These are phyloP conservation scores for Leccinum angustisporum DNA, from an alignment of 1,284 basidiomycete genomes.

Conservation along the genomic window DNA sequence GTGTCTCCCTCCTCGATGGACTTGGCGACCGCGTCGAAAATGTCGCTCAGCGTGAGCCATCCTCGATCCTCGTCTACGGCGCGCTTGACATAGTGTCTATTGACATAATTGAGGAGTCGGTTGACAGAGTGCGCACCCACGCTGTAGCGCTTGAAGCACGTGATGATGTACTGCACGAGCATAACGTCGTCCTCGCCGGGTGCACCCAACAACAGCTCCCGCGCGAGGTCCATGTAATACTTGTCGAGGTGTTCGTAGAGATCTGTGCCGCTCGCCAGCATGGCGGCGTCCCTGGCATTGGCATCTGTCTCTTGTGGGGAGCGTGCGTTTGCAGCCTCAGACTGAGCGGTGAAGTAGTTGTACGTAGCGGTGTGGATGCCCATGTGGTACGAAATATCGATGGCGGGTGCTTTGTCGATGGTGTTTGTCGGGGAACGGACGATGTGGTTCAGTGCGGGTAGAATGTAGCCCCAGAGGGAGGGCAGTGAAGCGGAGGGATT, in stretches of 20 bases:
- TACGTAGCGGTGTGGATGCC: conserved; percentile 77
- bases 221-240: conserved; percentile 58
- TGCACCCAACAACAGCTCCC: conserved; percentile 59
- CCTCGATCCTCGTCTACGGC: conserved; percentile 74
- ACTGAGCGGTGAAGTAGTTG: conserved; percentile 73
- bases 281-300: conserved; percentile 24
- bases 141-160: conserved; percentile 66
- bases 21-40: conserved; percentile 61
- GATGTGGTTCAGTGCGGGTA: conserved; percentile 74
- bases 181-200: conserved; percentile 60
- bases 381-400: conserved; percentile 70
- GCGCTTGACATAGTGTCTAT: conserved; percentile 75
- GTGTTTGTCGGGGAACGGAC: conserved; percentile 64
- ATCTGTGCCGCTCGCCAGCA: conserved; percentile 53
- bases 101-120: conserved; percentile 74
- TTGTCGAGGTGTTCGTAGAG: conserved; percentile 69
- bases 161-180: conserved; percentile 66
- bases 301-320: conserved; percentile 16
- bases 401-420: conserved; percentile 58
- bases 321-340: conserved; percentile 41
- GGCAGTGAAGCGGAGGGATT: conserved; percentile 70
- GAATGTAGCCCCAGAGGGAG: conserved; percentile 69
- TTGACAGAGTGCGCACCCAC: conserved; percentile 64
- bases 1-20: conserved; percentile 51
- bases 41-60: conserved; percentile 67